A percentile compares a stretch with the other conserved stretches of the same genome.
Conservation (phyloP, 2,329 filamentous ascomycete species). For the Phaeosphaeria sp. region DNA sequence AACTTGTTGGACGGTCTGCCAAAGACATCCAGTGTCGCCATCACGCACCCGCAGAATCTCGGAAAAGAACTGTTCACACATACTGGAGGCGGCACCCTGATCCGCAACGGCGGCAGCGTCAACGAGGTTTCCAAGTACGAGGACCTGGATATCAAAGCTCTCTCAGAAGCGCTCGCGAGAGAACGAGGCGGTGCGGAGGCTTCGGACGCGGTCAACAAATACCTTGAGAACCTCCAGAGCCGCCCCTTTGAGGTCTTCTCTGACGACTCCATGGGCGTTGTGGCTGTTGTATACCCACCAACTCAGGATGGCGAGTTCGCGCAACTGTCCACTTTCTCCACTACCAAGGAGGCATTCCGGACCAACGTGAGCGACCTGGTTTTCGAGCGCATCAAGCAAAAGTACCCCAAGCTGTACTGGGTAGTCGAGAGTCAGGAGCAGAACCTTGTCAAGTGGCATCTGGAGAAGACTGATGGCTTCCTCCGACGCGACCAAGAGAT, state of each 20-base stretch:
- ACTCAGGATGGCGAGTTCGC: slow-evolving; percentile 71
- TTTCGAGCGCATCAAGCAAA: slow-evolving; percentile 91
- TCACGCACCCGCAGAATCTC: slow-evolving; percentile 94
- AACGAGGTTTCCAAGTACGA: slow-evolving; percentile 73
- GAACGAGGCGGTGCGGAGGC: slow-evolving; percentile 84
- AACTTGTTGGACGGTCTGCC: slow-evolving; percentile 88
- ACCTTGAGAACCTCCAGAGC: slow-evolving; percentile 77
- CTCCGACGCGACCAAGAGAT: slow-evolving; percentile 85
- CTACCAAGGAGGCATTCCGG: slow-evolving; percentile 93
- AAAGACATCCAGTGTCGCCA: slow-evolving; percentile 91
- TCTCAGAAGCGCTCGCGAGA: slow-evolving; percentile 83
- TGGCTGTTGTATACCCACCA: slow-evolving; percentile 86
- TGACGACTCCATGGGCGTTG: slow-evolving; percentile 90
- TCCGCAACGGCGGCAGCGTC: slow-evolving; percentile 90
- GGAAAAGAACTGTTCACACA: slow-evolving; percentile 98
- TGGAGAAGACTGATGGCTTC: slow-evolving; percentile 94
- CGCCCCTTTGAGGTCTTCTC: slow-evolving; percentile 92
- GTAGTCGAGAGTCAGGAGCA: slow-evolving; percentile 96
- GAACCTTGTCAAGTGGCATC: slow-evolving; percentile 93
- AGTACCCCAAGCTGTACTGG: slow-evolving; percentile 90
- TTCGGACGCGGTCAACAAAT: slow-evolving; percentile 83
- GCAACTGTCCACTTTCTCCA: slow-evolving; percentile 87
- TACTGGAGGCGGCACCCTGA: slow-evolving; percentile 90
- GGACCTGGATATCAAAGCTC: slow-evolving; percentile 77
- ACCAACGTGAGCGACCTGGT: slow-evolving; percentile 96